phyloP scores from a whole-genome alignment of 2,329 filamentous ascomycete genomes.

The Teratosphaeria zuluensis region DNA sequence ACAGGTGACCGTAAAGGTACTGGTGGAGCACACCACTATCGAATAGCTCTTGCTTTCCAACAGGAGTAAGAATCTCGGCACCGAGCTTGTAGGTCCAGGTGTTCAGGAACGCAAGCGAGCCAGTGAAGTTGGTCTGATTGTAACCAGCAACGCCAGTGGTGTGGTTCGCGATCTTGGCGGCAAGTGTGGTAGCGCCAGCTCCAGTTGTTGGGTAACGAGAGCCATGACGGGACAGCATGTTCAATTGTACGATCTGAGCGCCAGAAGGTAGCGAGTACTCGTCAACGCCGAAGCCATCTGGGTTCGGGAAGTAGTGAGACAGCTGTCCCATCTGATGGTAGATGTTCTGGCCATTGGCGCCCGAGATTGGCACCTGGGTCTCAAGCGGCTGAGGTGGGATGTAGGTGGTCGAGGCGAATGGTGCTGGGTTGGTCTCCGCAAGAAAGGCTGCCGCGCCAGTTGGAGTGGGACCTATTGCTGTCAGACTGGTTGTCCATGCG shows the following conservation, averaged over 20 bases:
- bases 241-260: conserved; percentile 58
- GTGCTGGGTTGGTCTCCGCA: conserved; percentile 59
- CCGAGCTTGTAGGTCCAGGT: conserved; percentile 61
- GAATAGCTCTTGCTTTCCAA: conserved; percentile 57
- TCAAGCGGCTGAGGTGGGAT: conserved; percentile 62
- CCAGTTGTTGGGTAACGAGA: conserved; percentile 60
- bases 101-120: conserved; percentile 55
- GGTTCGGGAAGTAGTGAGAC: conserved; percentile 60
- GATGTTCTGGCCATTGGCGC: conserved; percentile 51
- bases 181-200: conserved; percentile 46
- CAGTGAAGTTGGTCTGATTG: conserved; percentile 47
- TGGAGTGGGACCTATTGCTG: conserved; percentile 50
- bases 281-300: conserved; percentile 60
- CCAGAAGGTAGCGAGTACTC: conserved; percentile 60
- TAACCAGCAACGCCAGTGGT: conserved; percentile 23
- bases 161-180: conserved; percentile 48
- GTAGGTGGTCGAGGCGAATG: conserved; percentile 51
- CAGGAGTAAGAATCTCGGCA: conserved; percentile 60
- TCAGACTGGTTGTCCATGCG: neutral
- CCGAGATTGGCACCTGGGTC: conserved; percentile 58
- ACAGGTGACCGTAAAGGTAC: conserved; percentile 62
- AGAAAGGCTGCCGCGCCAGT: conserved; percentile 62
- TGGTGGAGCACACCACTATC: conserved; percentile 61
- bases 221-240: conserved; percentile 66
- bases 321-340: conserved; percentile 62